Base-by-base conservation (phyloP, 2,329 filamentous ascomycete species). In the Arthroderma sp. region DNA sequence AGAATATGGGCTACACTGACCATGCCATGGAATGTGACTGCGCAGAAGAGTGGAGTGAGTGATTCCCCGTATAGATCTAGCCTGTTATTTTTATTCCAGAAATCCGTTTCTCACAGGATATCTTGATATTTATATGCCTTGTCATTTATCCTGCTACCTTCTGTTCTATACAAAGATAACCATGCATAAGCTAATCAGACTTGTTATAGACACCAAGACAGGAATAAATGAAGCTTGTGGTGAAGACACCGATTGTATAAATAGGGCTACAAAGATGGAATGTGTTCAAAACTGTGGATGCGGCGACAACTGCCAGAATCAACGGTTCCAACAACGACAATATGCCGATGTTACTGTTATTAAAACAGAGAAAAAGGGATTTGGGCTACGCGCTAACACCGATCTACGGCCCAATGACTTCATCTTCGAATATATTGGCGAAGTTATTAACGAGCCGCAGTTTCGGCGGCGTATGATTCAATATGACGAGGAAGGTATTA, bases 291-390 rank as follows among this genome's bases (percentile, higher is more conserved):
- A 91, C 64, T 93, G 91, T 72, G 88, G 89, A 68, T 98, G 93
- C 71, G 91, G 91, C 56, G 77, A 82, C 38, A 83, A 82, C 53
- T 98, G 93, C 71, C 88, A 95, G 70, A 98, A 98, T 68, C 90
- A 95, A 72, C 86, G 93, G 60, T 97, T 98, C 67, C 88, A 94
- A 72, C 86, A 83, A 64, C 91, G 86, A 72, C 82, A 94, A 66
- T 97, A 93, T 68, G 91, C 91, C 67, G 76, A 87, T 64, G 93
- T 98, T 59, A 87, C 90, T 1, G 91, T 98, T 66, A 94, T 98
- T 78, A 91, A 94, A 71, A 97, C 93, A 0, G 91, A 95, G 61
- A 96, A 97, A 77, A 98, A 98, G 72, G 93, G 93, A 41, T 97
- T 87, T 66, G 93, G 93, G 41, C 81, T 98, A 59, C 87, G 93